A percentile compares a stretch with the other conserved stretches of the same genome.
Evolutionary conservation across 202 grass and related monocot species (phyloP).

Genomic region (Bolboschoenoplectus hybrid): DNA sequence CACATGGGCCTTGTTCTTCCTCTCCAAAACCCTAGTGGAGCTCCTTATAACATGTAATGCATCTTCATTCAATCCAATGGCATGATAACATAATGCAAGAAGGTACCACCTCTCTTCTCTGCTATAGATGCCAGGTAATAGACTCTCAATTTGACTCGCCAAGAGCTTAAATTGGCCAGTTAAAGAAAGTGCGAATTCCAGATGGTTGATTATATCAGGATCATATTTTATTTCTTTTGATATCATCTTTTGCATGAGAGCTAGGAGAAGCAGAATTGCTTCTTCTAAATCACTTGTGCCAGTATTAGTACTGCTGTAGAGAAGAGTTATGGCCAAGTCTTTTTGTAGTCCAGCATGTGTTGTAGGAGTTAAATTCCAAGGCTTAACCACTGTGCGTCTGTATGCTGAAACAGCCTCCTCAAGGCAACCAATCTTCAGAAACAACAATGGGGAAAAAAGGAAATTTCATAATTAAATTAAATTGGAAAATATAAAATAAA

Average conservation of each 20-base stretch:
- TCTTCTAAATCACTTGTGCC: slow-evolving; percentile 71
- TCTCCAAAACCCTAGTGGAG: slow-evolving; percentile 59
- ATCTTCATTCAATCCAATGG: slow-evolving; percentile 71
- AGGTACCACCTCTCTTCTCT: slow-evolving; percentile 92
- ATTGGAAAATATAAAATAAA: slow-evolving; percentile 15
- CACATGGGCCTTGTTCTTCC: slow-evolving; percentile 79
- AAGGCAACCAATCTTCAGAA: slow-evolving; percentile 61
- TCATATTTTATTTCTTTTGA: slow-evolving; percentile 83
- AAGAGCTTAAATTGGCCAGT: slow-evolving; percentile 85
- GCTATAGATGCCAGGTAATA: slow-evolving; percentile 85
- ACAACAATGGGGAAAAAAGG: neutral
- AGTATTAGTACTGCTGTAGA: slow-evolving; percentile 65
- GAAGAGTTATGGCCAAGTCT: slow-evolving; percentile 70
- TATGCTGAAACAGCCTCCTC: slow-evolving; percentile 81
- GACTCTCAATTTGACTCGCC: slow-evolving; percentile 71
- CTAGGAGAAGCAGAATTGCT: slow-evolving; percentile 72
- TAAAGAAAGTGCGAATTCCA: slow-evolving; percentile 71
- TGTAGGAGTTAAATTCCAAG: slow-evolving; percentile 77
- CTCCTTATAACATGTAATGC: slow-evolving; percentile 88
- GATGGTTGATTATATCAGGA: slow-evolving; percentile 87
- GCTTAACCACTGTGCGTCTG: slow-evolving; percentile 66
- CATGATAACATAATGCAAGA: slow-evolving; percentile 89
- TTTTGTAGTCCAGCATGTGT: slow-evolving; percentile 79
- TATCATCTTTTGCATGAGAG: slow-evolving; percentile 77
- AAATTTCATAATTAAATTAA: neutral